Percentiles rank a stretch among this genome's conserved stretches.
Evolutionary conservation across 176 grass and related monocot species (phyloP).

Genomic region (Neostapfia colusana): DNA sequence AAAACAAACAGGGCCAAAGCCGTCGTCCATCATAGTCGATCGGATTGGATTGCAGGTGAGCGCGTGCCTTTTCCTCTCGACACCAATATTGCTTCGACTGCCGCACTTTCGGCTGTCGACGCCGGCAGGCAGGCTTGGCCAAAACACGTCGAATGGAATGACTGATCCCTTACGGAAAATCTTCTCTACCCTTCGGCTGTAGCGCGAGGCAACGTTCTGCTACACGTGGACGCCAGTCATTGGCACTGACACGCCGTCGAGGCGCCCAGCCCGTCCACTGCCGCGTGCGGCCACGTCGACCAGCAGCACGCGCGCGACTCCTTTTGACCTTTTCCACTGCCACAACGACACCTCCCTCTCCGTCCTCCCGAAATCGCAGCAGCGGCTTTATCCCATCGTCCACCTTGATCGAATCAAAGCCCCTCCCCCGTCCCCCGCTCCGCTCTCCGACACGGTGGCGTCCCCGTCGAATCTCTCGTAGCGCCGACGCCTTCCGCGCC

Average conservation of each 20-base stretch:
- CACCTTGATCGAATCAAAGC: conserved; percentile 4
- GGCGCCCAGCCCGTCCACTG: neutral
- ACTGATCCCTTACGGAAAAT: no score
- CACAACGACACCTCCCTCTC: neutral
- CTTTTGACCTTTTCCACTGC: neutral
- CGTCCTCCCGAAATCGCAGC: conserved; percentile 16
- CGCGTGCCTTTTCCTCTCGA: no score
- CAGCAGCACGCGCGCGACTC: neutral
- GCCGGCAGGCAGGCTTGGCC: no score
- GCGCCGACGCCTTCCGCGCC: neutral
- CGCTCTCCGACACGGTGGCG: neutral
- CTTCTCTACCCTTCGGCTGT: no score
- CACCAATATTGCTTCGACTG: no score
- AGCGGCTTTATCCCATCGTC: neutral
- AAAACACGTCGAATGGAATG: no score
- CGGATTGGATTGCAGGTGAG: no score
- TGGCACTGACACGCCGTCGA: neutral
- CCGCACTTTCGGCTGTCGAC: no score
- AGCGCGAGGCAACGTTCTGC: no score
- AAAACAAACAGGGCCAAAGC: no score
- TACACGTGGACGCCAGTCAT: neutral
- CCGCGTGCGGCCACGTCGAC: neutral
- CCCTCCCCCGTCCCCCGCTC: no score
- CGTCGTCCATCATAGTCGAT: no score
- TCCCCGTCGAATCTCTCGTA: conserved; percentile 19